Evolutionary conservation across 1,139 yeast genomes (phyloP).

Genomic region (Hyphopichia fennica): DNA sequence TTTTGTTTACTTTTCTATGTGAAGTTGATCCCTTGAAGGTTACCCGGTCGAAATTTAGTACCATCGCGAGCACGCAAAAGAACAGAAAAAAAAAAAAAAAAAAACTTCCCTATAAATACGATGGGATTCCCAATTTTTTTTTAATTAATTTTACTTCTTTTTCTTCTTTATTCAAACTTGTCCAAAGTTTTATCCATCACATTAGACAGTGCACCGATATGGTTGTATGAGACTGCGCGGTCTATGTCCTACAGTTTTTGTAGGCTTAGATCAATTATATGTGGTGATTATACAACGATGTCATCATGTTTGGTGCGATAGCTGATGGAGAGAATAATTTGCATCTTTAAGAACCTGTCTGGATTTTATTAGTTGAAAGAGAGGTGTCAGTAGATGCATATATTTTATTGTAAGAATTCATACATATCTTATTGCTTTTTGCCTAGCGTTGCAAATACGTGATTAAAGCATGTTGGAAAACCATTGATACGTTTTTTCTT

Average conservation of each 20-base stretch:
- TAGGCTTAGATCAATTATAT: slow-evolving; percentile 9
- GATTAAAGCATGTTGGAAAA: too few species aligned
- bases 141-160: background rate
- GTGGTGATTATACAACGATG: slow-evolving; percentile 7
- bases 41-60: slow-evolving; percentile 5
- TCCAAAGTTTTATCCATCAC: slow-evolving; percentile 55
- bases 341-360: slow-evolving; percentile 54
- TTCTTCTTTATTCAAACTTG: slow-evolving; percentile 38
- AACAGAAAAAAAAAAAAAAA: slow-evolving; percentile 1
- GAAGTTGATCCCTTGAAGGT: background rate
- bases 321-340: slow-evolving; percentile 49
- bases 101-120: background rate
- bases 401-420: slow-evolving; percentile 20
- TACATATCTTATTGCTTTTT: too few species aligned
- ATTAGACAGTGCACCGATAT: slow-evolving; percentile 49
- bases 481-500: too few species aligned
- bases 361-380: slow-evolving; percentile 46
- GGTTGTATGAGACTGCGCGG: slow-evolving; percentile 19
- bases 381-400: slow-evolving; percentile 56
- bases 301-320: slow-evolving; percentile 36
- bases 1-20: background rate
- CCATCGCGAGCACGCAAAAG: background rate
- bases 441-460: too few species aligned
- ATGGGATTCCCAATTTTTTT: slow-evolving; percentile 5
- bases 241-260: slow-evolving; percentile 24